These are phyloP conservation scores for Elongisporangium undulatum DNA, from an alignment of 352 stramenopile genomes.

Conservation along the genomic window DNA sequence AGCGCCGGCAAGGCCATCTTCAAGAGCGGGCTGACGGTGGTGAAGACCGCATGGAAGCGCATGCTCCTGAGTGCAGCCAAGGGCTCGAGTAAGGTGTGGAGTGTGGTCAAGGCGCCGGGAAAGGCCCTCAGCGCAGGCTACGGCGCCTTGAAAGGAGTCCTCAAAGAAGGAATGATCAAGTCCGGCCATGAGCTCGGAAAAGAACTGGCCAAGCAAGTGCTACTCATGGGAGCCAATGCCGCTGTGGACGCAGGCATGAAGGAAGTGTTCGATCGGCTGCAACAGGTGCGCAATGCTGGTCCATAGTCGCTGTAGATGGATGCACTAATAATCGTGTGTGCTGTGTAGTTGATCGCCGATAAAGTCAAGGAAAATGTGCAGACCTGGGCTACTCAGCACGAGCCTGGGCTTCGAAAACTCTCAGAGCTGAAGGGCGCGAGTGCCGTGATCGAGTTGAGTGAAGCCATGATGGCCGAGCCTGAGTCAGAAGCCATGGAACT, in stretches of 20 bases:
- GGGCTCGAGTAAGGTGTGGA: background rate
- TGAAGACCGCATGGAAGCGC: slow-evolving; percentile 1
- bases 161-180: slow-evolving; percentile 1
- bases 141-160: background rate
- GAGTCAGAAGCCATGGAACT: no score
- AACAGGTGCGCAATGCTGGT: background rate
- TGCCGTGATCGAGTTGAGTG: no score
- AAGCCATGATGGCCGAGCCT: no score
- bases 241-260: background rate
- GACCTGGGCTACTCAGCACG: no score
- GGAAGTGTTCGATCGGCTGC: background rate
- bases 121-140: background rate
- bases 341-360: background rate
- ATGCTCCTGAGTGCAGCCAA: background rate
- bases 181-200: background rate
- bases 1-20: background rate
- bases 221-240: background rate
- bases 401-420: no score
- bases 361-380: no score
- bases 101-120: background rate
- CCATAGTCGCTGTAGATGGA: background rate
- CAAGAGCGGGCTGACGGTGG: background rate
- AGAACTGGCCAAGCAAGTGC: background rate
- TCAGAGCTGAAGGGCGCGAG: no score
- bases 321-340: background rate